Evolutionary conservation across 257 asterid species (phyloP).

Genomic region (Datura wrightii): DNA sequence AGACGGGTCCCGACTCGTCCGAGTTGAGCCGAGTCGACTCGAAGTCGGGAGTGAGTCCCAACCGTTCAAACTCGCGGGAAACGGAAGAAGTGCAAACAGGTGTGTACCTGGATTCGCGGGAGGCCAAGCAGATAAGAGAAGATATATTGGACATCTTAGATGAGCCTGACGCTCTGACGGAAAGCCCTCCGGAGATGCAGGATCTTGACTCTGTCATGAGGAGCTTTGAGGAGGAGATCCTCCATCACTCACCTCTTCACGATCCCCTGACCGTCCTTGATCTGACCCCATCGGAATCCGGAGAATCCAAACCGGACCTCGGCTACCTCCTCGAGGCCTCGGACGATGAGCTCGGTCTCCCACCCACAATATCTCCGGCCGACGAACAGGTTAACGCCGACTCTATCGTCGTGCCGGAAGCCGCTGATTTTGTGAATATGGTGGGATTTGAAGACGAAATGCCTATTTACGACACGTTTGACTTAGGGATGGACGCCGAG

Average conservation of each 20-base stretch:
- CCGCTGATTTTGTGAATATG: conserved; percentile 24
- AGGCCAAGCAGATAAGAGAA: conserved; percentile 28
- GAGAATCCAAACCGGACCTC: conserved; percentile 45
- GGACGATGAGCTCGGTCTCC: conserved; percentile 60
- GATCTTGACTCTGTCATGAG: conserved; percentile 53
- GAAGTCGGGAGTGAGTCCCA: neutral
- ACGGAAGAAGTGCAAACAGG: conserved; percentile 3
- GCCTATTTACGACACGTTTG: conserved; percentile 42
- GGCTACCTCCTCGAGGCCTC: conserved; percentile 57
- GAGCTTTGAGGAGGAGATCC: conserved; percentile 60
- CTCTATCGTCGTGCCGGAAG: neutral
- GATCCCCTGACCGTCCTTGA: conserved; percentile 3
- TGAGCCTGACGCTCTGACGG: conserved; percentile 37
- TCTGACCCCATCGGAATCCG: conserved; percentile 38
- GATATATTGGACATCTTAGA: conserved; percentile 50
- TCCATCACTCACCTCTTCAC: conserved; percentile 22
- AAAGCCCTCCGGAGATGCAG: conserved; percentile 39
- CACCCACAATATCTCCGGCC: conserved; percentile 36
- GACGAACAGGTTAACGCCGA: conserved; percentile 8
- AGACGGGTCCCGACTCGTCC: neutral
- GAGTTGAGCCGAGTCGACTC: conserved; percentile 28
- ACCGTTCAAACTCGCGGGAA: neutral
- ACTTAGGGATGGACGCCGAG: conserved; percentile 35
- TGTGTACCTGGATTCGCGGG: conserved; percentile 30
- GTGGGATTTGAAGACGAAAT: conserved; percentile 38